Percentiles rank a stretch among this genome's conserved stretches.
Evolutionary conservation across 1,284 basidiomycete genomes (phyloP).

Genomic region (Ceratobasidium sp.): DNA sequence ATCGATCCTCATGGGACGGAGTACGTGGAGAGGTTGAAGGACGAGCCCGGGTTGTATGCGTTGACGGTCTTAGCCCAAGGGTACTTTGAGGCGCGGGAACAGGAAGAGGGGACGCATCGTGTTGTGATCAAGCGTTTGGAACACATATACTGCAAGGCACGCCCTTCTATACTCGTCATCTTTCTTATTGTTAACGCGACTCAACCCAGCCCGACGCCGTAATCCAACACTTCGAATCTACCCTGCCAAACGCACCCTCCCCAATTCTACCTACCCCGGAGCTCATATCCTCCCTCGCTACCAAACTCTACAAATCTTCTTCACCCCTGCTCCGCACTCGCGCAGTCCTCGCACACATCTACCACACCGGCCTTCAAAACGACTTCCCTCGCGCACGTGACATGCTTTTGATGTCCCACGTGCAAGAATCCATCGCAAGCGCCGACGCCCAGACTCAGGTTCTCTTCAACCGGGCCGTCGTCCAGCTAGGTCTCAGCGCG

Average conservation of each 20-base stretch:
- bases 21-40: constrained; percentile 95
- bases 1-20: constrained; percentile 99
- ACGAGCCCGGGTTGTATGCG: constrained; percentile 94
- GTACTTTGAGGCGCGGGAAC: constrained; percentile 86
- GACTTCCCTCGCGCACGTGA: constrained; percentile 98
- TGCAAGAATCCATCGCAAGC: constrained; percentile 95
- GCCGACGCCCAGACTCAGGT: constrained; percentile 98
- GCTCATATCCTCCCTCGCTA: constrained; percentile 90
- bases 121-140: constrained; percentile 96
- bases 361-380: constrained; percentile 96
- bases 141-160: constrained; percentile 97
- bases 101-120: constrained; percentile 84
- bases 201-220: constrained; percentile 86
- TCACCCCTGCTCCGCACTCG: constrained; percentile 93
- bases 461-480: constrained; percentile 96
- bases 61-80: constrained; percentile 93
- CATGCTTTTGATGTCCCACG: constrained; percentile 98
- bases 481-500: constrained; percentile 96
- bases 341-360: constrained; percentile 98
- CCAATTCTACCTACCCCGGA: constrained; percentile 70
- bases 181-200: not conserved
- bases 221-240: constrained; percentile 87
- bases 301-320: constrained; percentile 92
- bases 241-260: constrained; percentile 67
- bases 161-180: constrained; percentile 44